Conservation (phyloP, 805 yeast species). For the Brettanomyces custersianus region DNA sequence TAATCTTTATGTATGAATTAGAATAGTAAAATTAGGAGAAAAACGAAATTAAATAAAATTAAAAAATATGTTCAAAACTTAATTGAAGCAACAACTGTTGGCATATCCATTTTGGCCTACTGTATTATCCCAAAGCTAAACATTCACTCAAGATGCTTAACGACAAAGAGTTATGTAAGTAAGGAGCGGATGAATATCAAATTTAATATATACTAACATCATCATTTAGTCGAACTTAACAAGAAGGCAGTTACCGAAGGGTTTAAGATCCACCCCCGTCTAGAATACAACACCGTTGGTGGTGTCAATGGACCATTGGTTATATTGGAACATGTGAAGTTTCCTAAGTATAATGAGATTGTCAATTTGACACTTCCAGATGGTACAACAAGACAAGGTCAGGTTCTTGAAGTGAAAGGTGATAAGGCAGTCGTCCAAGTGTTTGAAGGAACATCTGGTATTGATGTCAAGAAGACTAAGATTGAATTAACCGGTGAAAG, state of each 20-base stretch:
- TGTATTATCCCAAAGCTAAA: too few relatives aligned
- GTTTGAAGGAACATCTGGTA: constrained; percentile 97
- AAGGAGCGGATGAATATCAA: too few relatives aligned
- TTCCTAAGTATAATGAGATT: constrained; percentile 90
- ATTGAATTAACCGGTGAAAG: constrained; percentile 96
- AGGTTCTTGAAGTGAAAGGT: constrained; percentile 96
- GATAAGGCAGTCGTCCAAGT: constrained; percentile 97
- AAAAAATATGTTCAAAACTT: too few relatives aligned
- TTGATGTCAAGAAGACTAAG: constrained; percentile 94
- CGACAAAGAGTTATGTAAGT: too few relatives aligned
- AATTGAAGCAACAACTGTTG: too few relatives aligned
- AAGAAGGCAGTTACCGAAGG: constrained; percentile 89
- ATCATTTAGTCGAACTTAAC: constrained; percentile 49
- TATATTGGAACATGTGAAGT: constrained; percentile 75
- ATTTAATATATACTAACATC: constrained; percentile 29
- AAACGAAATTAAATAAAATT: too few relatives aligned
- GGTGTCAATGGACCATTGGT: constrained; percentile 99
- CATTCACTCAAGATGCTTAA: too few relatives aligned
- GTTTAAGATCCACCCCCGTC: constrained; percentile 83
- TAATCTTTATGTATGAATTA: too few relatives aligned
- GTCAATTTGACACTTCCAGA: constrained; percentile 96
- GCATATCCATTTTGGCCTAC: too few relatives aligned
- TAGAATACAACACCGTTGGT: constrained; percentile 91
- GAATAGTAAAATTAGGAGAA: too few relatives aligned
- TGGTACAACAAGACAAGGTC: constrained; percentile 92